Conservation (phyloP, 73 alveolate species). For the Urostyla sp. region DNA sequence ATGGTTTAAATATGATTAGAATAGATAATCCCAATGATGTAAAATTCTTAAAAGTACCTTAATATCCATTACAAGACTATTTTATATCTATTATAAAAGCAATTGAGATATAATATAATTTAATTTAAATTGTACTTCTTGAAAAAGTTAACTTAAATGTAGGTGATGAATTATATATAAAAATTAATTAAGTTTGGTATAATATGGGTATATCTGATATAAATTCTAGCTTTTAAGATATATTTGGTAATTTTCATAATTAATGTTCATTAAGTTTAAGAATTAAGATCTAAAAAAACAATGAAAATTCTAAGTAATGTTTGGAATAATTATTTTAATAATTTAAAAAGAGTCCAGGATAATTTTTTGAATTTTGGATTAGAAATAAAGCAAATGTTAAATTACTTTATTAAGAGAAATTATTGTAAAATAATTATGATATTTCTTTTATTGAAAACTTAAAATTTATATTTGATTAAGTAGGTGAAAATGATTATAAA, state of each 20-base stretch:
- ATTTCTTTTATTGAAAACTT: neutral
- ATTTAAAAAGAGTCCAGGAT: neutral
- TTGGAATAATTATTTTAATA: neutral
- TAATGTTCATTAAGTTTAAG: neutral
- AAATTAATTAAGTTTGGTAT: neutral
- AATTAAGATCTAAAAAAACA: neutral
- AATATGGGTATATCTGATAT: neutral
- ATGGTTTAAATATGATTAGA: neutral
- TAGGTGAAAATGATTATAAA: neutral
- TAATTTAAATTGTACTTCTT: neutral
- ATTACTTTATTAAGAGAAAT: neutral
- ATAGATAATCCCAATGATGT: slow-evolving; percentile 8
- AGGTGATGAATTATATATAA: neutral
- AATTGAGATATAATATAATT: neutral
- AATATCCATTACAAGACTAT: neutral
- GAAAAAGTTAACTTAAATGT: neutral
- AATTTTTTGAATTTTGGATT: neutral
- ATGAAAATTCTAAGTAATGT: neutral
- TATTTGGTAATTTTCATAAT: neutral
- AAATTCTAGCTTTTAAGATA: neutral
- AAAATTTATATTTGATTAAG: neutral
- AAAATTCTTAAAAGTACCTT: neutral
- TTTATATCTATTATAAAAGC: neutral
- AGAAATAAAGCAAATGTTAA: neutral
- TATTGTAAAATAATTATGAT: neutral